Evolutionary conservation across 164 flowering plant genomes (phyloP).

Genomic region (Piper betle): DNA sequence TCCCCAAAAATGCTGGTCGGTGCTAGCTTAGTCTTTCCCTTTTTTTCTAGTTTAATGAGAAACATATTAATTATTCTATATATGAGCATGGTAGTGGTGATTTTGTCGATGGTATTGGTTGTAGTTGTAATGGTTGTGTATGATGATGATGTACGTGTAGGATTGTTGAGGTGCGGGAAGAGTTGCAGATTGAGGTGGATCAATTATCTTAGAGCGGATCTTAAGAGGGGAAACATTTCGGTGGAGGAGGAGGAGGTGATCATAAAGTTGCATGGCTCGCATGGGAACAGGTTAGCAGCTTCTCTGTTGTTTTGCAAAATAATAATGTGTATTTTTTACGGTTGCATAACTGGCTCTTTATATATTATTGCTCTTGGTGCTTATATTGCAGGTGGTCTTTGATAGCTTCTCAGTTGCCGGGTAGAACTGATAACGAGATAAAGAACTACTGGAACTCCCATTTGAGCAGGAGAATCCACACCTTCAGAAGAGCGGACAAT

Average conservation of each 20-base stretch:
- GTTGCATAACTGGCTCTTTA: no score
- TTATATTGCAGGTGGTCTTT: slow-evolving; percentile 57
- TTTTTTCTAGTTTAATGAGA: no score
- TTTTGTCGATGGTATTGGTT: no score
- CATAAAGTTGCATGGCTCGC: slow-evolving; percentile 45
- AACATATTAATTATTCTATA: no score
- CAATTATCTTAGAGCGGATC: slow-evolving; percentile 64
- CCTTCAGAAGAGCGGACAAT: slow-evolving; percentile 21
- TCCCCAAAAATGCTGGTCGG: slow-evolving; percentile 85
- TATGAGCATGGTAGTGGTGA: no score
- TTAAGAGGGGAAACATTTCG: slow-evolving; percentile 78
- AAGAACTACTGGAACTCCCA: slow-evolving; percentile 91
- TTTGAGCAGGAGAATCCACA: slow-evolving; percentile 52
- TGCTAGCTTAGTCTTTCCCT: not conserved
- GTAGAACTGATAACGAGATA: slow-evolving; percentile 89
- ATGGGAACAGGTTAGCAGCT: slow-evolving; percentile 52
- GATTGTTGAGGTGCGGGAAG: slow-evolving; percentile 82
- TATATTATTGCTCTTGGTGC: no score
- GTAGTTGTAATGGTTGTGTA: no score
- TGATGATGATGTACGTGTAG: slow-evolving; percentile 16
- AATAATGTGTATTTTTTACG: no score
- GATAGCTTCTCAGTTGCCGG: slow-evolving; percentile 67
- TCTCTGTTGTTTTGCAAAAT: no score
- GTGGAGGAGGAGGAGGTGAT: slow-evolving; percentile 58
- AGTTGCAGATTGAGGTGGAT: slow-evolving; percentile 93